Base-by-base conservation (phyloP, 805 yeast genomes). In the Cyberlindnera xishuangbannaensis region DNA sequence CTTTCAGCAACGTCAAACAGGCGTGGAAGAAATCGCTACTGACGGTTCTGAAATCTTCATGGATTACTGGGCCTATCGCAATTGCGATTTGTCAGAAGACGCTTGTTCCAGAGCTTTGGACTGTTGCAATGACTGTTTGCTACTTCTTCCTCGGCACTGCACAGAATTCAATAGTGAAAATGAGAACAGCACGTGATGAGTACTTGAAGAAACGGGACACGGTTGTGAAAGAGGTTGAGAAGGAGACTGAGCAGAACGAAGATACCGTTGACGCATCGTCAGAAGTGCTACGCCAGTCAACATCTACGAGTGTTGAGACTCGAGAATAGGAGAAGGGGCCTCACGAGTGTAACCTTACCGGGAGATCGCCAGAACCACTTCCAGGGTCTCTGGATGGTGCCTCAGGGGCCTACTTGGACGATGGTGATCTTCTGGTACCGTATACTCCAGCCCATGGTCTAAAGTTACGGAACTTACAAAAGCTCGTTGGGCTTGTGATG, bases 101-200 rank as follows among this genome's bases (percentile, higher is more conserved):
- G 40, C 44, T 78, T 10, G 61, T 65, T 7, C 78, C 79, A 2
- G 73, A 76, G 45, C 57, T 69, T 19, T 78, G 86, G 86, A 77
- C 74, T 9, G 74, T 73, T 3, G 78, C 76, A 50, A 76, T 76
- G 57, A 71, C 69, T 43, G 41, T 73, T 20, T 71, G 77, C 15
- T 76, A 69, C 47, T 77, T 77, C 43, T 50, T 77, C 5, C 56
- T 78, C 36, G 83, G 83, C 1, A 78, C 84, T 2, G 64, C 66
- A 35, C 81, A 78, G 45, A 78, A 78, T 48, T 67, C 75, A 5
- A 60, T 65, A 50, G 59, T 78, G 41, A 76, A 76, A 53, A 36
- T 56, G 41, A 54, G 48, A 27, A 42, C 49, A 30, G 34, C 34
- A 4, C n/a, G n/a, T n/a, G 20, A 39, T 7, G 47, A 44, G 15